A percentile compares a stretch with the other conserved stretches of the same genome.
Evolutionary conservation across 2,329 filamentous ascomycete species (phyloP).

Genomic region (Cordyceps sp.): DNA sequence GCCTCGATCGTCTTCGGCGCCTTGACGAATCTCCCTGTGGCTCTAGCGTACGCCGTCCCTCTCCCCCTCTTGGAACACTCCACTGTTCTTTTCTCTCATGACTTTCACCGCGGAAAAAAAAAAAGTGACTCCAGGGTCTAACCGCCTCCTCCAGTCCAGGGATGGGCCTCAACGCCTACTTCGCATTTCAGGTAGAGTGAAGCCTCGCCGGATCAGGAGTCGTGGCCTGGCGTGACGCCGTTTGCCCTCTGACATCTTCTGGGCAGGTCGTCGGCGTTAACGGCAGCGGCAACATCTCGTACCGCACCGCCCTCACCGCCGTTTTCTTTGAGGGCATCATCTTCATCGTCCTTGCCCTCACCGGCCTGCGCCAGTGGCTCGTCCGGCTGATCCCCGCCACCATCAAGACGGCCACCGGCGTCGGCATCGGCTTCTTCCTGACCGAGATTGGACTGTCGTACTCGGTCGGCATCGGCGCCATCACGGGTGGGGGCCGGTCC

Average conservation of each 20-base stretch:
- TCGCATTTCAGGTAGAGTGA: conserved; percentile 35
- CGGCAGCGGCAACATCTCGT: conserved; percentile 57
- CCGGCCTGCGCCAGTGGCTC: conserved; percentile 77
- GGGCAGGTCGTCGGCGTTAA: conserved; percentile 49
- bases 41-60: conserved; percentile 18
- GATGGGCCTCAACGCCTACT: conserved; percentile 76
- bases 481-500: conserved; percentile 47
- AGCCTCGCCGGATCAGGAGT: too few relatives aligned
- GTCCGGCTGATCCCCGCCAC: conserved; percentile 67
- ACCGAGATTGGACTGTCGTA: conserved; percentile 65
- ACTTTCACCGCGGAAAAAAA: too few relatives aligned
- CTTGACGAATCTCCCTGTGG: conserved; percentile 58
- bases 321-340: conserved; percentile 82
- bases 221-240: too few relatives aligned
- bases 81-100: too few relatives aligned
- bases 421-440: conserved; percentile 72
- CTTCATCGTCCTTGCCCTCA: conserved; percentile 62
- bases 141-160: too few relatives aligned
- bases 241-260: conserved; percentile 6
- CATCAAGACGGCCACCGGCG: conserved; percentile 75
- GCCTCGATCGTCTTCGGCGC: conserved; percentile 64
- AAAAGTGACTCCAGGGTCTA: too few relatives aligned
- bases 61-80: too few relatives aligned
- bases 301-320: conserved; percentile 61
- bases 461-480: conserved; percentile 63